These are phyloP conservation scores for Fibroporia radiculosa DNA, from an alignment of 768 basidiomycete species.

Conservation along the genomic window DNA sequence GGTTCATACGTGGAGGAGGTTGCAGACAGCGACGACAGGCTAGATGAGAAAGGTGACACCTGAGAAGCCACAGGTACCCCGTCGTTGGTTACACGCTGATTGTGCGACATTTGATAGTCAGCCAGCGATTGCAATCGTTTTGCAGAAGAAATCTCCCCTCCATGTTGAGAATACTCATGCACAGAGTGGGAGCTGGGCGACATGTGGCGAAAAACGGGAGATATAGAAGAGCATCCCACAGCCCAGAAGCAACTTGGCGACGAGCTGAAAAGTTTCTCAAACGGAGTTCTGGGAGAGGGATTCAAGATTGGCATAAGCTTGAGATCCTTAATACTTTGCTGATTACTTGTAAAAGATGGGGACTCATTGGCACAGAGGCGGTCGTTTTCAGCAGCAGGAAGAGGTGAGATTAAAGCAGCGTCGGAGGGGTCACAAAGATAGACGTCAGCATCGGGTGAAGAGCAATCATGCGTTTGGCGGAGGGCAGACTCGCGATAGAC, in stretches of 20 bases:
- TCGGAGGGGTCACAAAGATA: neutral
- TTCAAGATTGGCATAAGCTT: constrained; percentile 2
- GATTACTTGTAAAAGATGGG: too few species aligned
- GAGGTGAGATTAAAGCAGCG: neutral
- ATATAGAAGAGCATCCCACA: constrained; percentile 5
- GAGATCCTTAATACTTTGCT: neutral
- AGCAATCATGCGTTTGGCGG: neutral
- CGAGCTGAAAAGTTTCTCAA: constrained; percentile 12
- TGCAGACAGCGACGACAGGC: constrained; percentile 11
- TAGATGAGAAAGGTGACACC: constrained; percentile 13
- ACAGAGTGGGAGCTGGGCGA: neutral
- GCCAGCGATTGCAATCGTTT: constrained; percentile 12
- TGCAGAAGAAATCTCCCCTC: neutral
- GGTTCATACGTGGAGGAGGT: constrained; percentile 4
- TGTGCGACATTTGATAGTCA: constrained; percentile 9
- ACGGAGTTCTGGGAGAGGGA: constrained; percentile 9
- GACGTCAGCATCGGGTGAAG: neutral
- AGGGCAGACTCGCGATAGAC: neutral
- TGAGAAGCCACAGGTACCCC: neutral
- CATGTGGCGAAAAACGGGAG: constrained; percentile 9
- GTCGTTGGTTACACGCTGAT: constrained; percentile 1
- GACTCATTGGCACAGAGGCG: neutral
- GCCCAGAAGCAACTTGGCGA: constrained; percentile 15
- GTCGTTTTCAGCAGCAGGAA: neutral
- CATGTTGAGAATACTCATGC: neutral